These are phyloP conservation scores for Saccharata proteae DNA, from an alignment of 2,329 filamentous ascomycete genomes.

Conservation along the genomic window DNA sequence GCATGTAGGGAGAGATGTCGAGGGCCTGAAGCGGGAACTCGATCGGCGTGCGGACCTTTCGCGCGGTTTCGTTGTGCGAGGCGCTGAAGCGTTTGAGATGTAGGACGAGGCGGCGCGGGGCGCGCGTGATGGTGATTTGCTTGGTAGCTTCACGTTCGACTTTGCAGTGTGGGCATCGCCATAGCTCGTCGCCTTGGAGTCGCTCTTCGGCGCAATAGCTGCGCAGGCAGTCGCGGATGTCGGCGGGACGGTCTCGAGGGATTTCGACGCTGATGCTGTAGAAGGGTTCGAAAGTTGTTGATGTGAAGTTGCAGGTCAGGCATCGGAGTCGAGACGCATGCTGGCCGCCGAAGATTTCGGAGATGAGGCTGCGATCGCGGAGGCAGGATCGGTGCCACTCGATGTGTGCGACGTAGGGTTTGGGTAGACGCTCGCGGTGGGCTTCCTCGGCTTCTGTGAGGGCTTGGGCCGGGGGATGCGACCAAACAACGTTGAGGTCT, in stretches of 20 bases:
- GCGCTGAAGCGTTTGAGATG: slow-evolving; percentile 61
- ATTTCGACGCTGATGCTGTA: slow-evolving; percentile 63
- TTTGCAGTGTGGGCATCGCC: slow-evolving; percentile 66
- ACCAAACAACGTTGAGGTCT: slow-evolving; percentile 65
- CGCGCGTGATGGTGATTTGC: slow-evolving; percentile 60
- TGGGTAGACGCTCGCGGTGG: slow-evolving; percentile 46
- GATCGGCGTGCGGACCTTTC: slow-evolving; percentile 61
- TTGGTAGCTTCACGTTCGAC: slow-evolving; percentile 54
- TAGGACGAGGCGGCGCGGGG: slow-evolving; percentile 68
- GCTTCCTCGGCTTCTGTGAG: slow-evolving; percentile 49
- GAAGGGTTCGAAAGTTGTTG: slow-evolving; percentile 57
- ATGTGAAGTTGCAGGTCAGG: slow-evolving; percentile 48
- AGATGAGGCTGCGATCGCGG: slow-evolving; percentile 62
- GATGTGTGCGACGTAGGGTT: slow-evolving; percentile 53
- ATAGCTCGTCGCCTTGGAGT: slow-evolving; percentile 54
- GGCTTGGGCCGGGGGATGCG: slow-evolving; percentile 43
- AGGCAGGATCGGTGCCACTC: slow-evolving; percentile 65
- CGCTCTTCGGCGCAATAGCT: slow-evolving; percentile 57
- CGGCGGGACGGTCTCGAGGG: slow-evolving; percentile 45
- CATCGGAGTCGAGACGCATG: slow-evolving; percentile 51
- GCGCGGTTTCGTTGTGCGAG: slow-evolving; percentile 41
- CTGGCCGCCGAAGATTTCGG: slow-evolving; percentile 66
- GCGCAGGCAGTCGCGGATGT: slow-evolving; percentile 57
- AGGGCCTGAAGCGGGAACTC: slow-evolving; percentile 66
- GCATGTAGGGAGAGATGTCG: slow-evolving; percentile 48